Conservation (phyloP, 225 moss, liverwort and hornwort genomes). For the Pleurozium schreberi region DNA sequence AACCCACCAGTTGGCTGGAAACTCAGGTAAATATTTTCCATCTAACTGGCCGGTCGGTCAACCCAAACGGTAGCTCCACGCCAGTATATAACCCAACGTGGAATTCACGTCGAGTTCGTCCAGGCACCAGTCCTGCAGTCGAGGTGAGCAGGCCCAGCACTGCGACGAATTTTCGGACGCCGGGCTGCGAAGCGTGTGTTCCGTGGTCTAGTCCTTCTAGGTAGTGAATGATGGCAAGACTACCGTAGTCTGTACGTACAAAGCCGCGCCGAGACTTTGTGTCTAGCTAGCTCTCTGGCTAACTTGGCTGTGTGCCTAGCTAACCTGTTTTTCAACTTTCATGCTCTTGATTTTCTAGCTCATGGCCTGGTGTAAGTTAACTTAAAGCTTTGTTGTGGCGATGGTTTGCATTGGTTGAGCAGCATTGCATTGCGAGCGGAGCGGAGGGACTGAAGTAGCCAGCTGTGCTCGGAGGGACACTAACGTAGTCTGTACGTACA, state of each 20-base stretch:
- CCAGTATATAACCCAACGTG: not conserved
- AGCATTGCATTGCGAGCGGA: not conserved
- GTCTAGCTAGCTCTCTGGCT: not conserved
- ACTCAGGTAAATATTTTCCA: not conserved
- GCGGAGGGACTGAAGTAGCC: not conserved
- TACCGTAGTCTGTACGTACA: not conserved
- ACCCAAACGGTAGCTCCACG: not conserved
- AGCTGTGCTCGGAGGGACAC: too few relatives aligned
- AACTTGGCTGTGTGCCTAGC: not conserved
- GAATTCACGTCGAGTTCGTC: not conserved
- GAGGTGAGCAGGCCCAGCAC: not conserved
- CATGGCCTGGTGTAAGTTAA: not conserved
- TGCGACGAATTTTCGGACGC: not conserved
- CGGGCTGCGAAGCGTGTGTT: not conserved
- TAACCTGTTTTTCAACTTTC: not conserved
- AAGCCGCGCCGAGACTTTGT: not conserved
- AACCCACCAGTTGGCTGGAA: too few relatives aligned
- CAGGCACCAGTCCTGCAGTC: not conserved
- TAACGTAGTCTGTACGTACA: too few relatives aligned
- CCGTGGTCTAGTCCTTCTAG: not conserved
- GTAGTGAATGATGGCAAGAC: not conserved
- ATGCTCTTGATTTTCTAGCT: not conserved
- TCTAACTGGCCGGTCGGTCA: too few relatives aligned
- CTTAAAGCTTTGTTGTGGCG: not conserved
- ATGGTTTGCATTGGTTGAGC: not conserved